Evolutionary conservation across 2,329 filamentous ascomycete species (phyloP).

Genomic region (Calonectria crousiana): DNA sequence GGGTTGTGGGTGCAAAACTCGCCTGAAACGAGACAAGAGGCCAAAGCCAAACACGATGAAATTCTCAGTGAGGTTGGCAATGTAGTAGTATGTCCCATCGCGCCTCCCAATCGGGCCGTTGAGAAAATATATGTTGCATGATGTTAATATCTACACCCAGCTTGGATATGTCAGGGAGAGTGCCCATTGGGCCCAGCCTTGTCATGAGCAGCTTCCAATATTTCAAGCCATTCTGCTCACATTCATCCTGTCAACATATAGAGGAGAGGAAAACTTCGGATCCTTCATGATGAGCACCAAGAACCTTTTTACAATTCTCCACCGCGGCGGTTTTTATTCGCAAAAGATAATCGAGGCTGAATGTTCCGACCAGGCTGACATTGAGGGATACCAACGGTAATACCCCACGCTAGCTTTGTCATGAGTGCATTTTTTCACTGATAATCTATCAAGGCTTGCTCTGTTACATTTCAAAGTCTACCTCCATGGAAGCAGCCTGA

Average conservation of each 20-base stretch:
- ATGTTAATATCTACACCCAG: neutral
- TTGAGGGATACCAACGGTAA: neutral
- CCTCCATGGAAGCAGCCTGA: neutral
- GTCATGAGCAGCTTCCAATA: neutral
- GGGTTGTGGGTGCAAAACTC: neutral
- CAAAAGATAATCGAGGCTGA: neutral
- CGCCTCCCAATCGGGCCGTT: neutral
- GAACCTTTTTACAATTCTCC: neutral
- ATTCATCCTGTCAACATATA: neutral
- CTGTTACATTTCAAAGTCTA: neutral
- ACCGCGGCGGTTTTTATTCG: neutral
- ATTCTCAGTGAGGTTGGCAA: neutral
- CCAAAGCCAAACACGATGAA: neutral
- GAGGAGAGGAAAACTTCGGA: neutral
- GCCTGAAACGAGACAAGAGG: neutral
- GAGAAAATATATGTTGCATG: neutral
- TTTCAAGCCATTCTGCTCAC: neutral
- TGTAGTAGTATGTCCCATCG: neutral
- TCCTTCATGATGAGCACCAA: neutral
- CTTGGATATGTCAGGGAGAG: neutral
- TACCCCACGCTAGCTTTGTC: neutral
- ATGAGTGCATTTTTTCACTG: no score
- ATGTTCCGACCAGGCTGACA: neutral
- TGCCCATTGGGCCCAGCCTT: neutral
- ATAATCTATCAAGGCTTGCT: neutral